phyloP scores from a whole-genome alignment of 306 rosid species.

The Dalbergia oliveri region DNA sequence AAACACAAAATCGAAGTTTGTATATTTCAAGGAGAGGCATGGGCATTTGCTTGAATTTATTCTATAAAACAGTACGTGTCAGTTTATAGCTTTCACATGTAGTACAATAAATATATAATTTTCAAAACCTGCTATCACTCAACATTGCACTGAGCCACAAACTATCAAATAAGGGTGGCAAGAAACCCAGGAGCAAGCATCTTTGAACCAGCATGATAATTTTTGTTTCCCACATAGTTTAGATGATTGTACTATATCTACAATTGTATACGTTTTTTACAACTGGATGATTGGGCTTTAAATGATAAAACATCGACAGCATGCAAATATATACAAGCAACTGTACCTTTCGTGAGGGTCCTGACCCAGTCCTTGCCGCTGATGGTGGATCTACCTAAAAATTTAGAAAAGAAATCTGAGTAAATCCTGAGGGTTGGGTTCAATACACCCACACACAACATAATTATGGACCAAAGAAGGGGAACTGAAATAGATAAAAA shows the following conservation, averaged over 20 bases:
- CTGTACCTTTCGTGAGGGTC: slow-evolving; percentile 89
- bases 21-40: too few species aligned
- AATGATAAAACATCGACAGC: slow-evolving; percentile 20
- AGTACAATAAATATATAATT: neutral
- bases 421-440: slow-evolving; percentile 36
- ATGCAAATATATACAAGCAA: slow-evolving; percentile 25
- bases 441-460: slow-evolving; percentile 34
- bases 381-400: slow-evolving; percentile 86
- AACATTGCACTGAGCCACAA: neutral
- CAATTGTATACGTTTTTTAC: neutral
- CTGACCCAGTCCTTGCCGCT: slow-evolving; percentile 78
- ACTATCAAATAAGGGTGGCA: slow-evolving; percentile 1
- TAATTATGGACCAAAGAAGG: slow-evolving; percentile 18
- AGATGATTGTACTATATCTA: neutral
- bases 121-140: slow-evolving; percentile 10
- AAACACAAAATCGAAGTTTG: too few species aligned
- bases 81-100: slow-evolving; percentile 12
- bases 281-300: slow-evolving; percentile 8
- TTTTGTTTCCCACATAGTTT: neutral
- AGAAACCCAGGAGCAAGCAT: neutral
- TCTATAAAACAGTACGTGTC: too few species aligned
- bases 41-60: too few species aligned
- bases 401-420: slow-evolving; percentile 29
- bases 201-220: slow-evolving; percentile 18
- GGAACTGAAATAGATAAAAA: slow-evolving; percentile 6